Evolutionary conservation across 208 protist species (phyloP), one percentile per base, ranked within the genome.

Genomic region (Sergeia podlipaevii): DNA sequence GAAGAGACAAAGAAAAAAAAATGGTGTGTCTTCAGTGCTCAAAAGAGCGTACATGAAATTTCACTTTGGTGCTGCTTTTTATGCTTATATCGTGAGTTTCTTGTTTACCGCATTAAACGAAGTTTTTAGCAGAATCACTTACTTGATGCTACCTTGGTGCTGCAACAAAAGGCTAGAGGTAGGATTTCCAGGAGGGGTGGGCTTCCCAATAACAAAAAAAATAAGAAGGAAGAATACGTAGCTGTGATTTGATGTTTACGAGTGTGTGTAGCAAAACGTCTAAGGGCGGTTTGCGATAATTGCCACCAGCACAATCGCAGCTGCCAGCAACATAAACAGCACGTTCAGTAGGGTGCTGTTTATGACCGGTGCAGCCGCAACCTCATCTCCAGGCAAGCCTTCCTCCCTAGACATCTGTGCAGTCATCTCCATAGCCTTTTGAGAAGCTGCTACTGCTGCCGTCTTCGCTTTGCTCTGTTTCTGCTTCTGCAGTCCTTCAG

Each of bases 271-370:
- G 27, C n/a, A 51, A 49, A 36, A 51, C 10, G 2, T 53, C 47
- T 51, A 60, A 60, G 33, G 44, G 41, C 32, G 4, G 49, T 28
- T 63, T 33, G 63, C 44, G 46, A 63, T 32, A 33, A 64, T 64
- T 3, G 47, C 47, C 5, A 70, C 50, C 13, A 62, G 3, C 1
- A 37, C 55, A 20, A 63, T 28, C 34, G 59, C 39, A 10, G 59
- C 3, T n/a, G 27, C 67, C 6, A 84, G 45, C 2, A 84, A 50
- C 2, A 67, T 42, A 41, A 84, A 58, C 4, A 84, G 23, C 4
- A 77, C 18, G 34, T 65, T 76, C 32, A 70, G 38, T 17, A 74
- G 24, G 27, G 17, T 18, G 23, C 36, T 39, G 5, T 65, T 36
- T 39, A 56, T 26, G 47, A 61, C 46, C 30, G 34, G 0, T 29